Base-by-base conservation (phyloP, 177 flowering plant species). In the Tripterygium wilfordii region DNA sequence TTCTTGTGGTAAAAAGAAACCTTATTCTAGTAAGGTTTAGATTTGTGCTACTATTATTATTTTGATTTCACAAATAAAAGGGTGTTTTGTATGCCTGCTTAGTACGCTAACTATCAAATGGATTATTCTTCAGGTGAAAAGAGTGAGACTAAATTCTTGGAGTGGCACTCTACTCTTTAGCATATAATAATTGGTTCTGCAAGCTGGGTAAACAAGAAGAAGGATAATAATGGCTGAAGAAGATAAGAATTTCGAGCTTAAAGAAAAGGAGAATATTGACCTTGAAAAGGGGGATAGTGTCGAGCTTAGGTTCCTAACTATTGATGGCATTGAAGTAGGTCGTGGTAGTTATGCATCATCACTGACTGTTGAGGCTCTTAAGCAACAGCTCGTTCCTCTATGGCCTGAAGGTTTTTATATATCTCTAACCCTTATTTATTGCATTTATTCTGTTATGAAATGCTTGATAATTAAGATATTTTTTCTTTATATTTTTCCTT, bases 321-420 rank as follows among this genome's bases (percentile, higher is more conserved):
- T 36, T 33, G 83, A 77, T 62, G 83, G 83, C 41, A 74, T 77
- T 13, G 83, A 77, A 66, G 69, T 77, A 43, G 64, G 61, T 36
- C 75, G 74, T 48, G 50, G 65, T 25, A 66, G 46, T 5, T 74
- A 77, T 40, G 57, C 66, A 12, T 43, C 67, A 33, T 68, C 82
- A 27, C 66, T 58, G 27, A 62, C 77, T 22, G 61, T 66, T 24
- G 72, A 68, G 19, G 57, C 49, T 28, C 71, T 77, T 7, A 77
- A 77, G 60, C 74, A 77, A 62, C 63, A 56, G 42, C 74, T 77
- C 28, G 72, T 77, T 61, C 53, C 77, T 39, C 70, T 68, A 43
- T 77, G 82, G 82, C 82, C 82, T 35, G 72, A 68, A 68, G 82
- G 82, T 77, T 58, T 43, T 51, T 8, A 24, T 41, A 19, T 36